A percentile compares a stretch with the other conserved stretches of the same genome.
Conservation (phyloP, 768 basidiomycete genomes). For the Kwoniella shandongensis region DNA sequence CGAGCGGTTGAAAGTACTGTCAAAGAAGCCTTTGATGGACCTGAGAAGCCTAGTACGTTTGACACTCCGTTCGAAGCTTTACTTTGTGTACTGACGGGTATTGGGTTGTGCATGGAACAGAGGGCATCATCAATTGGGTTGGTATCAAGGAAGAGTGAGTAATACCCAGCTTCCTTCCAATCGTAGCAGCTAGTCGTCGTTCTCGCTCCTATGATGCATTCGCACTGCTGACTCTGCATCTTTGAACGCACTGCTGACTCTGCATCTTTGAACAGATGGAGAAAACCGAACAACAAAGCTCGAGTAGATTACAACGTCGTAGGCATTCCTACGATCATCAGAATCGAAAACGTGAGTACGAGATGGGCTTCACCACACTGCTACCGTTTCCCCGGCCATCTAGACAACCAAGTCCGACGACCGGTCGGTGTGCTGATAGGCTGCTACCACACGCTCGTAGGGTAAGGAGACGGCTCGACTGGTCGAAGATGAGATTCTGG, state of each 20-base stretch:
- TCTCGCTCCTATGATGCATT: no score
- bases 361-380: no score
- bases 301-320: conserved; percentile 44
- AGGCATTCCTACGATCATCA: conserved; percentile 47
- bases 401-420: no score
- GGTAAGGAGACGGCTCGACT: conserved; percentile 54
- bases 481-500: conserved; percentile 77
- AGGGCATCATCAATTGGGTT: conserved; percentile 49
- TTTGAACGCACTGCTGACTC: no score
- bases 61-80: background rate
- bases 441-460: conserved; percentile 16
- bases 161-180: no score
- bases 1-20: conserved; percentile 41
- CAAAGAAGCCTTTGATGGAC: conserved; percentile 41
- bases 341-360: conserved; percentile 37
- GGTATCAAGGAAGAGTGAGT: conserved; percentile 41
- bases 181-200: no score
- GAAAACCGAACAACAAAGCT: conserved; percentile 38
- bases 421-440: no score
- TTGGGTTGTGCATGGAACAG: conserved; percentile 13
- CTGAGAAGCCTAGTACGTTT: conserved; percentile 45
- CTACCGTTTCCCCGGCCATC: no score
- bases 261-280: conserved; percentile 32
- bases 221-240: no score
- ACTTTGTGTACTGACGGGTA: background rate